Conservation (phyloP, 2,329 filamentous ascomycete genomes). For the Cercospora beticola region DNA sequence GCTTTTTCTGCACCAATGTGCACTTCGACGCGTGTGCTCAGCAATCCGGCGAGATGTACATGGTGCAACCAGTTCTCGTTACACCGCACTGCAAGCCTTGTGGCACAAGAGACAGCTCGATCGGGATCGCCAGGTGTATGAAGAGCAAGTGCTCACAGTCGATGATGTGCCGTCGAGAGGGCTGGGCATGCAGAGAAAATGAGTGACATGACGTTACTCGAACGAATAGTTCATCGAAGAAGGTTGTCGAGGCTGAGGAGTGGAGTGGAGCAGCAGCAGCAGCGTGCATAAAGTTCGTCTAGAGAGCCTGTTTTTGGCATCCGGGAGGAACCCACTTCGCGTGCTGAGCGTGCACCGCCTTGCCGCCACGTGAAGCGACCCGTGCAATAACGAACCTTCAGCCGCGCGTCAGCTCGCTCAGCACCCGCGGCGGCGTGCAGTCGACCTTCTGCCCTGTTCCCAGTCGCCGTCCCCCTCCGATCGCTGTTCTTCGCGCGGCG, state of each 20-base stretch:
- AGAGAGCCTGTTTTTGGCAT: background rate
- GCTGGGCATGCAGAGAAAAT: background rate
- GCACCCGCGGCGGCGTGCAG: background rate
- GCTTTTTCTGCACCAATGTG: too few species aligned
- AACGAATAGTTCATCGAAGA: background rate
- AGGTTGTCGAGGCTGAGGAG: background rate
- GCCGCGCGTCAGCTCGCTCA: slow-evolving; percentile 11
- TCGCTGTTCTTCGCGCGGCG: background rate
- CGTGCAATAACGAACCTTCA: background rate
- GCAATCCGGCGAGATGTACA: too few species aligned
- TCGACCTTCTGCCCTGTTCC: background rate
- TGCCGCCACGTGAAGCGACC: slow-evolving; percentile 8
- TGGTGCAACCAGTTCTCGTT: background rate
- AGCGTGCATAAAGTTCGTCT: background rate
- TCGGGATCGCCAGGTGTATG: background rate
- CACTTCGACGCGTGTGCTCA: too few species aligned
- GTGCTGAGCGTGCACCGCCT: background rate
- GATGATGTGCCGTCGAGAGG: background rate
- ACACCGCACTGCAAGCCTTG: background rate
- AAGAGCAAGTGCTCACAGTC: background rate
- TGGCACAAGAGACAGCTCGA: background rate
- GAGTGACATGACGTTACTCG: background rate
- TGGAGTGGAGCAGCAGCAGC: background rate
- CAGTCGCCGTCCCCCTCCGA: slow-evolving; percentile 17
- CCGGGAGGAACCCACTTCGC: background rate